Conservation (phyloP, 73 alveolate species). For the Blepharisma japonicum region DNA sequence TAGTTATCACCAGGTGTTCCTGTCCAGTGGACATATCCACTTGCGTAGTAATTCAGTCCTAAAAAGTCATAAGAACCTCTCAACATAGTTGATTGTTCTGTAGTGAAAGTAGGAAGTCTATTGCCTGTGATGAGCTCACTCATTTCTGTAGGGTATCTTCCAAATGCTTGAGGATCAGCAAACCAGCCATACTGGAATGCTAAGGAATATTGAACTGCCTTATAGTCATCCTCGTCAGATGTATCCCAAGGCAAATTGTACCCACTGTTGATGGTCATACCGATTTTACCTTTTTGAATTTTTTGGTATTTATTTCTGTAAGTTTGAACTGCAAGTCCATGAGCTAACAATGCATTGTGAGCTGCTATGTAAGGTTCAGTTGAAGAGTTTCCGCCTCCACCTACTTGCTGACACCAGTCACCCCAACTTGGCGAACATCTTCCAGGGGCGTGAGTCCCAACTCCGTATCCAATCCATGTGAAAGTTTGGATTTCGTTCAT, state of each 20-base stretch:
- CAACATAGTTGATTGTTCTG: constrained; percentile 2
- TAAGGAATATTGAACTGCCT: constrained; percentile 31
- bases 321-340: constrained; percentile 49
- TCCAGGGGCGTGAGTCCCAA: constrained; percentile 49
- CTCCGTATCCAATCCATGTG: constrained; percentile 54
- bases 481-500: constrained; percentile 49
- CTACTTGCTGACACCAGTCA: constrained; percentile 36
- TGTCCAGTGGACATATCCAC: background rate
- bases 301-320: constrained; percentile 46
- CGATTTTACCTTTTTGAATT: constrained; percentile 39
- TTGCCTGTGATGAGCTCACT: background rate
- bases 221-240: constrained; percentile 40
- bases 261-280: constrained; percentile 40
- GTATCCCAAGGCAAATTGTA: constrained; percentile 36
- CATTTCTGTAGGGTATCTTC: constrained; percentile 47
- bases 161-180: constrained; percentile 44
- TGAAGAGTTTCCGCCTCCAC: constrained; percentile 51
- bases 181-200: constrained; percentile 42
- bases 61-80: constrained; percentile 40
- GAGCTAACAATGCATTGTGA: constrained; percentile 42
- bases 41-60: constrained; percentile 39
- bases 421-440: constrained; percentile 40
- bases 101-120: constrained; percentile 42
- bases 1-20: constrained; percentile 23
- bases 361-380: constrained; percentile 54